Evolutionary conservation across 495 filamentous ascomycete species (phyloP), one percentile per base, ranked within the genome.

Genomic region (Achaetomiella virescens): DNA sequence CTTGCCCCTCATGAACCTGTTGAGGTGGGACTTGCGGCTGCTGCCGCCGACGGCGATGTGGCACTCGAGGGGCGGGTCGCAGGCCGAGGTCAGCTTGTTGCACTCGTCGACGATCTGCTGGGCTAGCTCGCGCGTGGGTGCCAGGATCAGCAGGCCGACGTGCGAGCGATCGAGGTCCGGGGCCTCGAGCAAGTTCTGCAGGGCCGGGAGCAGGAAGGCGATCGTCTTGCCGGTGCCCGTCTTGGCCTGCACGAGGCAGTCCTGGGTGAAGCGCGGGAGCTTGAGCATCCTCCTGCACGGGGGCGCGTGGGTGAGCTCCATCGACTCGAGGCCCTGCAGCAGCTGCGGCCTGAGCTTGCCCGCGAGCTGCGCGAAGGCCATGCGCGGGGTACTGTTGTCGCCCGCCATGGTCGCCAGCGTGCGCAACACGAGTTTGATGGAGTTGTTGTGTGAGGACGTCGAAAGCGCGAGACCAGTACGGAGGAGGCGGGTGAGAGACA

Each of bases 21-120:
- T 90, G 89, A 46, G 78, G 75, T 14, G 87, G 81, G 60, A 85
- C 84, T 52, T 88, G 88, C 93, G 93, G 66, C 92, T 90, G 67
- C 88, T 97, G 72, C 92, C 92, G 74, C 92, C 92, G 71, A 97
- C 96, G 75, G 92, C 96, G 65, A 93, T 88, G 75, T 97, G 93
- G 65, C 90, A 96, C 22, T 96, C 83, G 64, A 89, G 87, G 7
- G 85, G 81, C 12, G 86, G 82, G 36, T 79, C 73, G 48, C 90
- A 69, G 12, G 76, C 72, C 51, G 76, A 81, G 6, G 81, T 80
- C 22, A 93, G 73, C 57, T 79, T 80, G 47, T 75, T 75, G 54
- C 89, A 78, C 66, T 95, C 89, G 48, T 90, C 88, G 66, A 90
- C 82, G 54, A 91, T 96, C 70, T 97, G 91, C 75, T 88, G 83